Evolutionary conservation across 2,329 filamentous ascomycete species (phyloP), one percentile per base, ranked within the genome.

Genomic region (Fusarium devonianum): DNA sequence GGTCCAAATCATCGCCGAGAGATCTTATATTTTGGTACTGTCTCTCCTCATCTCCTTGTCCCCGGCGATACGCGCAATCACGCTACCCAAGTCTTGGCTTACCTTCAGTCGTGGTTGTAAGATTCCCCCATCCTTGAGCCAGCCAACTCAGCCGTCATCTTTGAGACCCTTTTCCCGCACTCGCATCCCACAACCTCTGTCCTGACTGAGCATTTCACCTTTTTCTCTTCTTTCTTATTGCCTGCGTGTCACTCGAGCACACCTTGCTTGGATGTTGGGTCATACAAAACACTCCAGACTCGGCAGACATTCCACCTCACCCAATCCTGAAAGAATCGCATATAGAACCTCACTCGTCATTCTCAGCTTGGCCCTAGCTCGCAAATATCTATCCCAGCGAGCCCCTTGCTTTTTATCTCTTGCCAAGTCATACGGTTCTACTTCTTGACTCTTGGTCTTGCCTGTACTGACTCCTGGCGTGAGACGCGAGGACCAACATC

Each of bases 1-100:
- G 17, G 3, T 29, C 41, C 53, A 47, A 53, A 59, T 59, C 46
- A 47, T 39, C 40, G 48, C 30, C 40, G 52, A n/a, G n/a, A 34
- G 56, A 58, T 58, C 53, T 42, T 41, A 16, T 47, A 39, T 49
- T 53, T 37, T 48, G 41, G 56, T 17, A 58, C 23, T 54, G 56
- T 54, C 53, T 60, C 56, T 59, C 56, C 14, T 58, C 53, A 54
- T 51, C 32, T 49, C 41, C 38, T 50, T 54, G 49, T 45, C 25
- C 37, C 37, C 13, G 19, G 26, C 47, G 41, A 14, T 41, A 41
- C 32, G 19, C 28, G 30, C 45, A 26, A 42, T 26, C 30, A 30
- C 29, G 36, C 41, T 54, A 46, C 23, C 41, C n/a, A n/a, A n/a
- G 33, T 23, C 46, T 56, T 56, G 53, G 52, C 53, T 56, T 25